Evolutionary conservation across 768 basidiomycete genomes (phyloP).

Genomic region (Pisolithus marmoratus): DNA sequence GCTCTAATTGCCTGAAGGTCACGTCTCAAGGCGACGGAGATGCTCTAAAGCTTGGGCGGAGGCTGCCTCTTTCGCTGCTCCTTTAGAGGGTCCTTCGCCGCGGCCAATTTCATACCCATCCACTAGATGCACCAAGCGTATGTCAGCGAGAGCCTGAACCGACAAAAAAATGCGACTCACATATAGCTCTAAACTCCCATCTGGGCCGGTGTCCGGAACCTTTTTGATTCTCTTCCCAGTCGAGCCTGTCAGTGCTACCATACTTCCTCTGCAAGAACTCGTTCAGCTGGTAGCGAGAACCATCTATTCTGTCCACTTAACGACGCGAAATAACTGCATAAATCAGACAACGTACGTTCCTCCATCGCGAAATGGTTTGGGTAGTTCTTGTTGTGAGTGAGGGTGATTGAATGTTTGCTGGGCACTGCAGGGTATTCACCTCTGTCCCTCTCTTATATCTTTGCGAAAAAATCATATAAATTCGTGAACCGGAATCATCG

Average conservation of each 20-base stretch:
- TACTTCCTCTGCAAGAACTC: background rate
- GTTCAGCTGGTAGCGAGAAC: background rate
- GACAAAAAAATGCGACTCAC: background rate
- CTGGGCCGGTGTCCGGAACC: background rate
- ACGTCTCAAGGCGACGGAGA: background rate
- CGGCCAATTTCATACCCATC: background rate
- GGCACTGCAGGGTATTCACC: background rate
- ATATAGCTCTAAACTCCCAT: background rate
- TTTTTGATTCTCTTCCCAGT: too few relatives aligned
- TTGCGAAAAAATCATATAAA: background rate
- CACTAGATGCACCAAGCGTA: background rate
- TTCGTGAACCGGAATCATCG: background rate
- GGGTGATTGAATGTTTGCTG: background rate
- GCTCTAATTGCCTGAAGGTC: background rate
- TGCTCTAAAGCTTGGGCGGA: background rate
- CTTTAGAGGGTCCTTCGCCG: background rate
- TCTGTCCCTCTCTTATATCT: too few relatives aligned
- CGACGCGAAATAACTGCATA: background rate
- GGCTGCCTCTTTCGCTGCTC: background rate
- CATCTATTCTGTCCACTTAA: background rate
- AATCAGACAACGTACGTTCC: background rate
- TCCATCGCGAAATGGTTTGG: background rate
- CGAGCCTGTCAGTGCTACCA: background rate
- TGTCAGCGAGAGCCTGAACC: background rate
- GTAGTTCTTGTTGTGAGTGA: background rate